phyloP scores from a whole-genome alignment of 176 grass and related monocot genomes.

The Aegilops longissima region DNA sequence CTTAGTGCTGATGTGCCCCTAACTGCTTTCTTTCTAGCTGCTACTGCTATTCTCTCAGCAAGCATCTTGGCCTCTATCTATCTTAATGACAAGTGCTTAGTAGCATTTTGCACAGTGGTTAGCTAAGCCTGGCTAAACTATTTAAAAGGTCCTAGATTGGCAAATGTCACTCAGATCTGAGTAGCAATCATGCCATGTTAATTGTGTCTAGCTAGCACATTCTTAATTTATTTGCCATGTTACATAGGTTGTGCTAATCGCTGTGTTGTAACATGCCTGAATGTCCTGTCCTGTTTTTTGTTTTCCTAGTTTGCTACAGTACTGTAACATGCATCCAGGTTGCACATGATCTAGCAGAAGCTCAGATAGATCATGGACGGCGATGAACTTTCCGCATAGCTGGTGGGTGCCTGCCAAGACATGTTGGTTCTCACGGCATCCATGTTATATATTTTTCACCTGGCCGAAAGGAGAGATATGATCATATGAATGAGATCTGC shows the following conservation, averaged over 20 bases:
- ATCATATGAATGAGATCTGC: slow-evolving; percentile 20
- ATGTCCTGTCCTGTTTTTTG: neutral
- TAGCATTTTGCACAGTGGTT: slow-evolving; percentile 42
- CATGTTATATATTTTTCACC: slow-evolving; percentile 3
- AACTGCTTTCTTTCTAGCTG: slow-evolving; percentile 50
- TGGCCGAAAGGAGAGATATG: slow-evolving; percentile 40
- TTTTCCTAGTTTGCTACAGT: slow-evolving; percentile 23
- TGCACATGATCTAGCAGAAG: slow-evolving; percentile 28
- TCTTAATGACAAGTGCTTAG: slow-evolving; percentile 64
- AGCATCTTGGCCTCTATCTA: slow-evolving; percentile 50
- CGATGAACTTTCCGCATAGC: neutral
- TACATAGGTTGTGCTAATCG: slow-evolving; percentile 31
- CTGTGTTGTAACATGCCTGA: slow-evolving; percentile 42
- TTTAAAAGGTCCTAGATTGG: slow-evolving; percentile 40
- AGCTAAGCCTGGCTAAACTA: slow-evolving; percentile 30
- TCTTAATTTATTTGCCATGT: slow-evolving; percentile 25
- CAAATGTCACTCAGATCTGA: slow-evolving; percentile 53
- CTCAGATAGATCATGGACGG: neutral
- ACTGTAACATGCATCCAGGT: slow-evolving; percentile 28
- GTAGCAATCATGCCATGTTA: slow-evolving; percentile 39
- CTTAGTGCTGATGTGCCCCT: slow-evolving; percentile 31
- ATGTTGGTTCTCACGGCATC: slow-evolving; percentile 8
- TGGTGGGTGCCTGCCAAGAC: neutral
- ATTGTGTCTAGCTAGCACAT: slow-evolving; percentile 28
- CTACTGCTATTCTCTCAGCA: slow-evolving; percentile 38